A percentile compares a stretch with the other conserved stretches of the same genome.
Evolutionary conservation across 2,329 filamentous ascomycete species (phyloP).

Genomic region (Colletotrichum agaves): DNA sequence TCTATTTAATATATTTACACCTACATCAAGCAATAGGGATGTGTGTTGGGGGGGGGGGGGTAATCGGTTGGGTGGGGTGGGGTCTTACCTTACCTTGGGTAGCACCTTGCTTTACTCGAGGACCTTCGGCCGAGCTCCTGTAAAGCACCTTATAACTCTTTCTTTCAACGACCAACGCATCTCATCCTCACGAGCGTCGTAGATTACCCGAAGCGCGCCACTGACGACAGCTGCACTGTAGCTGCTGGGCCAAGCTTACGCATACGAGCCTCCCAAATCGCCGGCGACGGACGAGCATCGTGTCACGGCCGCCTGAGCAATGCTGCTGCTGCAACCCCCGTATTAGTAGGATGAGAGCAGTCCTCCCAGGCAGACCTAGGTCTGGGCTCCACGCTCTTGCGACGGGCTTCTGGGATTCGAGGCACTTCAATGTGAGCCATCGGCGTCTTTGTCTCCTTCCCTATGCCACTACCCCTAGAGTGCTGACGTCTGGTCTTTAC

Average conservation of each 20-base stretch:
- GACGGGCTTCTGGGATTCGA: conserved; percentile 77
- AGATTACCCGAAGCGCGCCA: no score
- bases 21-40: no score
- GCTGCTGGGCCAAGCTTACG: neutral
- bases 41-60: no score
- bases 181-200: neutral
- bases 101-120: no score
- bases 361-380: conserved; percentile 83
- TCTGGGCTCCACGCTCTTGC: conserved; percentile 81
- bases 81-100: no score
- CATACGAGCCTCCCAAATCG: neutral
- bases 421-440: conserved; percentile 75
- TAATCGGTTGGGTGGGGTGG: no score
- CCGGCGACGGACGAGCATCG: neutral
- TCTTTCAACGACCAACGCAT: neutral
- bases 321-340: conserved; percentile 23
- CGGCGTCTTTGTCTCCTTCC: neutral
- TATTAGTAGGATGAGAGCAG: conserved; percentile 74
- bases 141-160: neutral
- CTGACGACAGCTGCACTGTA: no score
- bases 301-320: conserved; percentile 4
- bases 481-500: conserved; percentile 19
- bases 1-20: no score
- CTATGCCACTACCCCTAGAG: conserved; percentile 17
- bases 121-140: neutral